Evolutionary conservation across 306 rosid species (phyloP), one percentile per base, ranked within the genome.

Genomic region (Cicer pinnatifidum): DNA sequence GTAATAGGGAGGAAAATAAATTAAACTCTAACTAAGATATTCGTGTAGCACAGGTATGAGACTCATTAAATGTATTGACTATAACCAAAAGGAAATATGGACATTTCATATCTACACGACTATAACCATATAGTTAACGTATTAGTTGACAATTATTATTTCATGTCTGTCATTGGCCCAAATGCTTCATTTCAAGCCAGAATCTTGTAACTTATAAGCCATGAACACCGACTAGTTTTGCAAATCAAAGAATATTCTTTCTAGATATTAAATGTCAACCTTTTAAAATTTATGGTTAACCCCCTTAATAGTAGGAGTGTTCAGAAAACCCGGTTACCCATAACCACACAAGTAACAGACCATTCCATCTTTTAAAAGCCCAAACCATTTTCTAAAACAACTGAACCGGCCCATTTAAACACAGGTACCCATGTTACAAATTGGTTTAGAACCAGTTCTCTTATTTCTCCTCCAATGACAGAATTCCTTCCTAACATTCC

Each of bases 1-100:
- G 87, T 44, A 69, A 53, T 56, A 72, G 47, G 53, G 66, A 81
- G 70, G 79, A 67, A 78, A 60, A 64, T 54, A 75, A 57, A 64
- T 7, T 65, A 56, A 78, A 75, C 12, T 40, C 35, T 37, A 44
- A 70, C 50, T 57, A 78, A 47, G 23, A 60, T 23, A 75, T 75
- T 13, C 51, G 58, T 57, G 6, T 54, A 64, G 43, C 41, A 43
- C 35, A 71, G 44, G 53, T 23, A 67, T 23, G 72, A 53, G 45
- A 11, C 46, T 69, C 45, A 38, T 48, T 77, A 45, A 20, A 59
- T 50, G 33, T 43, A 59, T 6, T 17, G 19, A 69, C 64, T 35
- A 48, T n/a, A 77, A 50, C 45, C 51, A 67, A 67, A 73, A 57
- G 50, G 41, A 41, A 73, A 77, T 59, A 73, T 39, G 45, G 41